Evolutionary conservation across 2,329 filamentous ascomycete genomes (phyloP).

Genomic region (Aureobasidium zeae): DNA sequence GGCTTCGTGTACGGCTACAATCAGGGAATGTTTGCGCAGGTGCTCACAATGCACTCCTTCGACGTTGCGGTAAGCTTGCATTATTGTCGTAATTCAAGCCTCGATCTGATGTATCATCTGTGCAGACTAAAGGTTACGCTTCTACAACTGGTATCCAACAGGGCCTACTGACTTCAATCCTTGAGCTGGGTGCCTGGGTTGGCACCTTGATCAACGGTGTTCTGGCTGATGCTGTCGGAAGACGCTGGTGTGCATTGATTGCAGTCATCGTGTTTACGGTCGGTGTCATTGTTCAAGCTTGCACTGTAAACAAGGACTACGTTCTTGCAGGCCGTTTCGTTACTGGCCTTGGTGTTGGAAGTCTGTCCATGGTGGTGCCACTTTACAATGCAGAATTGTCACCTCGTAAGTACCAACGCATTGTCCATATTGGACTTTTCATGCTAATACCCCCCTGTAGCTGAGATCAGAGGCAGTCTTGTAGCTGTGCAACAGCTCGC

Average conservation of each 20-base stretch:
- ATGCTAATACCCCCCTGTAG: too few species aligned
- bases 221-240: slow-evolving; percentile 18
- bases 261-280: slow-evolving; percentile 28
- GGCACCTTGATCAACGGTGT: slow-evolving; percentile 59
- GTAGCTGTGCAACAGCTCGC: slow-evolving; percentile 56
- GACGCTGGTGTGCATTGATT: slow-evolving; percentile 14
- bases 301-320: slow-evolving; percentile 44
- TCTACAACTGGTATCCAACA: slow-evolving; percentile 18
- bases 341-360: slow-evolving; percentile 58
- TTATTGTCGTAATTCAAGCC: accelerated
- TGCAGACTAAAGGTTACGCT: slow-evolving; percentile 19
- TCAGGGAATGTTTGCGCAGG: slow-evolving; percentile 23
- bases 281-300: slow-evolving; percentile 58
- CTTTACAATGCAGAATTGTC: slow-evolving; percentile 37
- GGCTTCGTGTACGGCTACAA: slow-evolving; percentile 24
- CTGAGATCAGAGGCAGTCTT: slow-evolving; percentile 54
- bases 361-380: slow-evolving; percentile 53
- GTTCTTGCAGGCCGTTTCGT: slow-evolving; percentile 62
- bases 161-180: slow-evolving; percentile 20
- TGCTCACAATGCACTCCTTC: slow-evolving; percentile 23
- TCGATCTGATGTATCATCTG: background rate
- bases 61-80: slow-evolving; percentile 5
- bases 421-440: too few species aligned
- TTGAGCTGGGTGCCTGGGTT: slow-evolving; percentile 20
- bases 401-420: too few species aligned